Conservation (phyloP, 768 basidiomycete genomes). For the Cantharellus cinnabarinus region DNA sequence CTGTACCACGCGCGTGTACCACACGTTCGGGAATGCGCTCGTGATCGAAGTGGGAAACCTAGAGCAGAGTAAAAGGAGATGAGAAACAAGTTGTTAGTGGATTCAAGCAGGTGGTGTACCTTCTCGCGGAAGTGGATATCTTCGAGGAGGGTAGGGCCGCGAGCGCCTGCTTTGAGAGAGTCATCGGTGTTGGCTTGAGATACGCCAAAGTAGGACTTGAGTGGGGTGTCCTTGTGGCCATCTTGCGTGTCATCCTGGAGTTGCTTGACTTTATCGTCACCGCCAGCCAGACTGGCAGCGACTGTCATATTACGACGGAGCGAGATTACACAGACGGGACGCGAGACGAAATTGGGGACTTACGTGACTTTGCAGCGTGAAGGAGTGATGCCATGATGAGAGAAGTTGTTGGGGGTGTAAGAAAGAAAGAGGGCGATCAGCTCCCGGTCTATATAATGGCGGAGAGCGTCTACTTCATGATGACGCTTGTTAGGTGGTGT, state of each 20-base stretch:
- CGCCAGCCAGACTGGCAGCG: not conserved
- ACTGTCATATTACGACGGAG: not conserved
- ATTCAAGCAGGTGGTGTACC: conserved; percentile 6
- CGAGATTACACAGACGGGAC: not conserved
- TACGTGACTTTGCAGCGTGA: not conserved
- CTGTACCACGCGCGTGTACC: conserved; percentile 48
- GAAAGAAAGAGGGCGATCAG: too few relatives aligned
- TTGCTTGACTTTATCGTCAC: conserved; percentile 3
- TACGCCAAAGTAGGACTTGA: conserved; percentile 7
- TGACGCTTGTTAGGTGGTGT: too few relatives aligned
- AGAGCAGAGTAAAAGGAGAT: conserved; percentile 36
- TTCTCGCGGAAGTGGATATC: conserved; percentile 18
- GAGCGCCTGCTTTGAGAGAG: conserved; percentile 15
- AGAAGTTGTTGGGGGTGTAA: not conserved
- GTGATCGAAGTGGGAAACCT: conserved; percentile 58
- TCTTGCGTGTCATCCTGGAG: conserved; percentile 5
- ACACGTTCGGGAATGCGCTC: conserved; percentile 80
- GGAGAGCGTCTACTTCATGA: too few relatives aligned
- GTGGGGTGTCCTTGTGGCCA: not conserved
- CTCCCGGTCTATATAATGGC: too few relatives aligned
- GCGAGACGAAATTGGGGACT: not conserved
- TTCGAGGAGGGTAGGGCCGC: conserved; percentile 58
- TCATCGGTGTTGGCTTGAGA: conserved; percentile 1
- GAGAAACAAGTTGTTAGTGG: conserved; percentile 12
- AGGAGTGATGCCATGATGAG: not conserved